Base-by-base conservation (phyloP, 2,329 filamentous ascomycete genomes). In the Trematosphaeria pertusa region DNA sequence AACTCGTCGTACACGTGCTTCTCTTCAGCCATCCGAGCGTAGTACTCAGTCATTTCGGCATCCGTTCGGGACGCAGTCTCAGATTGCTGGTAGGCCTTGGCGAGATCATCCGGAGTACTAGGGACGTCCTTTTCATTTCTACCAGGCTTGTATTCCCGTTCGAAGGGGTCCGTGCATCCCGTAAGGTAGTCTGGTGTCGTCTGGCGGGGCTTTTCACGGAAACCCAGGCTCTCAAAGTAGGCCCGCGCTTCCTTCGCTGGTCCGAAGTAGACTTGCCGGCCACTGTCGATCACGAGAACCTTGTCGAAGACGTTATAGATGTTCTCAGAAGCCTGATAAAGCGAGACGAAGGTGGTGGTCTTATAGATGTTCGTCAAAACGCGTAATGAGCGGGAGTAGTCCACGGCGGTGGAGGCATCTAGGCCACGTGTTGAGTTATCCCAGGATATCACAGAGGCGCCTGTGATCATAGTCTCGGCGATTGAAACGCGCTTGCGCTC, bases 261-360 rank as follows among this genome's bases (percentile, higher is more conserved):
- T 1, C 89, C 89, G 49, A 89, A 91, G 73, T 85, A 94, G 24
- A 89, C 87, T 66, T 91, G 86, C 20, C 81, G 82, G 2, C 89
- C 89, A 31, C 83, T 81, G 51, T 92, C 87, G 44, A 94, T 88
- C 26, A 92, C 87, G 62, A 95, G 76, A 10, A 94, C 89, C 70
- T 93, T 94, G 76, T 95, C 89, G 52, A 93, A 92, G 24, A 86
- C 83, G 17, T 79, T 79, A 73, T 89, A 92, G 51, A 93, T 90
- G 59, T 87, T 91, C 71, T 94, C 88, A 0, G 87, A 91, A 0
- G 89, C 89, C 66, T 95, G 90, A 69, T 95, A 96, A 0, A 96
- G 77, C 0, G 90, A 91, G 1, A 95, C 89, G 50, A 94, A 92
- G 0, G 90, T 94, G 1, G 88, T 89, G 0, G 87, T 91, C 67